phyloP scores from a whole-genome alignment of 345 rosid genomes.

The Lepidium africanum region DNA sequence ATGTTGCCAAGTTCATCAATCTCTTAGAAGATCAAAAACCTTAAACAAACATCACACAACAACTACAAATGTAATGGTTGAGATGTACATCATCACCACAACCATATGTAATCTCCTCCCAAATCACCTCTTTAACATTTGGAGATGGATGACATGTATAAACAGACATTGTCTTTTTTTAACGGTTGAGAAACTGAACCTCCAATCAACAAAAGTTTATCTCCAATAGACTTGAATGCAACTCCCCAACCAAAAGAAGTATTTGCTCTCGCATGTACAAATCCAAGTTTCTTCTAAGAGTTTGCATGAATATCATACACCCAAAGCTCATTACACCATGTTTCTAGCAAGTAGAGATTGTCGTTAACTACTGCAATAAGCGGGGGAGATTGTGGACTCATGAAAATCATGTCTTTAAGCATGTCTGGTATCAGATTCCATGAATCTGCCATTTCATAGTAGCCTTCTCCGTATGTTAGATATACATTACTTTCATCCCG shows the following conservation, averaged over 20 bases:
- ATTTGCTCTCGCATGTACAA: conserved; percentile 52
- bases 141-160: conserved; percentile 51
- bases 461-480: neutral
- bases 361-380: neutral
- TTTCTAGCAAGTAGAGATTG: neutral
- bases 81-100: neutral
- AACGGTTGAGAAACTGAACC: conserved; percentile 25
- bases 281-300: conserved; percentile 51
- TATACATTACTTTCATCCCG: neutral
- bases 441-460: neutral
- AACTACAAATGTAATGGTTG: neutral
- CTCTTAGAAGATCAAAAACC: too few species aligned
- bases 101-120: neutral
- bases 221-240: conserved; percentile 20
- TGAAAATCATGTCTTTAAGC: neutral
- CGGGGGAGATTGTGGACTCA: neutral
- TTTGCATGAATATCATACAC: conserved; percentile 44
- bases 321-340: neutral
- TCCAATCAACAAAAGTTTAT: conserved; percentile 62
- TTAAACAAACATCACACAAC: conserved; percentile 11
- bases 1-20: neutral
- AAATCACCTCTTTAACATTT: conserved; percentile 25
- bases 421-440: neutral
- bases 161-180: conserved; percentile 34
- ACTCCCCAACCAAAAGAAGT: conserved; percentile 59